phyloP scores from a whole-genome alignment of 805 yeast species.

The Kodamaea restingae region DNA sequence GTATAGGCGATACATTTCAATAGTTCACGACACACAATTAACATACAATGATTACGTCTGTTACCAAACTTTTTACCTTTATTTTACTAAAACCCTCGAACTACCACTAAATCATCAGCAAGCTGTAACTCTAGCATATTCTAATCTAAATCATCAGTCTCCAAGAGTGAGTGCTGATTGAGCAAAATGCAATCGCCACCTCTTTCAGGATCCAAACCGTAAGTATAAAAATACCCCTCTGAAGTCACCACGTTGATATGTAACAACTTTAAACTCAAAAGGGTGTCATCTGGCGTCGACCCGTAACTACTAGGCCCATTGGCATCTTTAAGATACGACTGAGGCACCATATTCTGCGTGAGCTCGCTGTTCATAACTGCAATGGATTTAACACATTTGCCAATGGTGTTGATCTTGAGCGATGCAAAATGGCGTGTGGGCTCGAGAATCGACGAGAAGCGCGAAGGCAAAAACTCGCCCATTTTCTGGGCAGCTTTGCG shows the following conservation, averaged over 20 bases:
- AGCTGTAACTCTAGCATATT: no score
- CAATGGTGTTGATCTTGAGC: slow-evolving; percentile 53
- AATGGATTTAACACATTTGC: slow-evolving; percentile 39
- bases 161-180: slow-evolving; percentile 60
- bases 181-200: slow-evolving; percentile 91
- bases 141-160: slow-evolving; percentile 9
- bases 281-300: slow-evolving; percentile 16
- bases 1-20: no score
- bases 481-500: slow-evolving; percentile 81
- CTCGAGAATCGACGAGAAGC: slow-evolving; percentile 78
- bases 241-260: slow-evolving; percentile 72
- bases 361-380: slow-evolving; percentile 42
- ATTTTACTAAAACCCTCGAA: no score
- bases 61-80: no score
- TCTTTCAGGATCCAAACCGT: slow-evolving; percentile 75
- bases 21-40: no score
- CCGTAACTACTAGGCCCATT: slow-evolving; percentile 6
- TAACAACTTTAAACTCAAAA: slow-evolving; percentile 25
- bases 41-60: no score
- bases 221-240: slow-evolving; percentile 77
- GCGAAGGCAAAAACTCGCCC: slow-evolving; percentile 81
- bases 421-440: slow-evolving; percentile 91
- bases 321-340: slow-evolving; percentile 18
- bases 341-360: slow-evolving; percentile 29
- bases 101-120: no score